Evolutionary conservation across 306 rosid species (phyloP), one percentile per base, ranked within the genome.

Genomic region (Vicia villosa): DNA sequence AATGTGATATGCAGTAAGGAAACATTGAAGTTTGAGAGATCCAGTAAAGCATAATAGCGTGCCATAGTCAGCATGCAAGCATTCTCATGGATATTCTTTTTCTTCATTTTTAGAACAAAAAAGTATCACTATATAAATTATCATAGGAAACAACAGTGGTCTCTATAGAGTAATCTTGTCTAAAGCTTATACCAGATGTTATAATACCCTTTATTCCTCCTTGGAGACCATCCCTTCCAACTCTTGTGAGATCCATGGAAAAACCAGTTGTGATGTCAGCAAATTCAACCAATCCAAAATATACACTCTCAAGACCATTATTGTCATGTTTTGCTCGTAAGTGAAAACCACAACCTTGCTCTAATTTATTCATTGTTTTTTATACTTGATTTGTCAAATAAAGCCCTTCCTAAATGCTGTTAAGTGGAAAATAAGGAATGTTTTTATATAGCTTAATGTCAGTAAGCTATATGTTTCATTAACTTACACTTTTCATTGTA

Each of bases 281-380:
- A 10, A 10, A 4, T 5, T 12, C 46, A 1, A 1, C 10, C 12
- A 74, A 1, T 19, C 73, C 61, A 28, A 74, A 74, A 43, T 28
- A 4, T 42, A 74, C 3, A 37, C 42, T 74, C 52, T 66, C 68
- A 22, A 66, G 52, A 55, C 55, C 55, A 16, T 16, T 7, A 5
- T 43, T 32, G 61, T 74, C 73, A 10, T 10, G 40, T 13, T 1
- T 74, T 45, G 61, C 79, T 49, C 12, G 46, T 8, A 74, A 61
- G 2, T 66, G 19, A 46, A 55, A 74, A 6, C 79, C 61, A 34
- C 79, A 74, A 10, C 4, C 5, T 37, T 17, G 30, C 3, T 66
- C 34, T n/a, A 41, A 41, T 15, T 45, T 32, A n/a, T n/a, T n/a
- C n/a, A n/a, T n/a, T n/a, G n/a, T n/a, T n/a, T n/a, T n/a, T n/a